Evolutionary conservation across 306 rosid species (phyloP).

Genomic region (Abrus precatorius): DNA sequence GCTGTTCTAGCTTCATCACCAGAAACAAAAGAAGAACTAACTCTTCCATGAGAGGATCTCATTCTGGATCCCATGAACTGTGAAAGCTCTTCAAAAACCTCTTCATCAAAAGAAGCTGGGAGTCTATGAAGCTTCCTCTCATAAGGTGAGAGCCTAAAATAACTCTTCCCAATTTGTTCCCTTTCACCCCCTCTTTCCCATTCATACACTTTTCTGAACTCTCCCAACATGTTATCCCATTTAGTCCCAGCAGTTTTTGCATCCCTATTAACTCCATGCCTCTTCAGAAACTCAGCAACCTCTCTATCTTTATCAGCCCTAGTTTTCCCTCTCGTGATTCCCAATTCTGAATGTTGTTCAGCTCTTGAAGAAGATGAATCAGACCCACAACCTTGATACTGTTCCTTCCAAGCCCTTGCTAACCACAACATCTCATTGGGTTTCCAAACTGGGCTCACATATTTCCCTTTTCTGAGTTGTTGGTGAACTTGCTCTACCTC

Average conservation of each 20-base stretch:
- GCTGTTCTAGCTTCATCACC: conserved; percentile 56
- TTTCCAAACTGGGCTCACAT: conserved; percentile 98
- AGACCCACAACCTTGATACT: conserved; percentile 64
- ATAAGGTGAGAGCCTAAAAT: conserved; percentile 93
- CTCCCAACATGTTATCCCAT: conserved; percentile 99
- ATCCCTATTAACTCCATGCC: conserved; percentile 82
- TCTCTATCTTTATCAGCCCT: conserved; percentile 93
- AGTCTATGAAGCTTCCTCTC: conserved; percentile 92
- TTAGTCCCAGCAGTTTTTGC: conserved; percentile 93
- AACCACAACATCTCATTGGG: conserved; percentile 96
- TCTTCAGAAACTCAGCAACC: conserved; percentile 82
- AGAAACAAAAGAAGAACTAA: conserved; percentile 48
- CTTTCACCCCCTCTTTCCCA: conserved; percentile 97
- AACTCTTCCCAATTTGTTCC: conserved; percentile 88
- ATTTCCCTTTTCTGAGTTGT: conserved; percentile 87
- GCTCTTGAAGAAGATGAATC: conserved; percentile 57
- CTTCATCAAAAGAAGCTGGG: conserved; percentile 97
- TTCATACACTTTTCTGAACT: conserved; percentile 92
- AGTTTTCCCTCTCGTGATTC: conserved; percentile 70
- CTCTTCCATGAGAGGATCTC: conserved; percentile 69
- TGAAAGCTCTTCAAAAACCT: conserved; percentile 91
- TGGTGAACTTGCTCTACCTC: conserved; percentile 68
- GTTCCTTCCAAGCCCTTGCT: conserved; percentile 88
- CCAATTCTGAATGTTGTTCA: conserved; percentile 51
- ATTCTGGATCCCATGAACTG: conserved; percentile 92